Base-by-base conservation (phyloP, 2,329 filamentous ascomycete species). In the Stachybotrys chartarum region DNA sequence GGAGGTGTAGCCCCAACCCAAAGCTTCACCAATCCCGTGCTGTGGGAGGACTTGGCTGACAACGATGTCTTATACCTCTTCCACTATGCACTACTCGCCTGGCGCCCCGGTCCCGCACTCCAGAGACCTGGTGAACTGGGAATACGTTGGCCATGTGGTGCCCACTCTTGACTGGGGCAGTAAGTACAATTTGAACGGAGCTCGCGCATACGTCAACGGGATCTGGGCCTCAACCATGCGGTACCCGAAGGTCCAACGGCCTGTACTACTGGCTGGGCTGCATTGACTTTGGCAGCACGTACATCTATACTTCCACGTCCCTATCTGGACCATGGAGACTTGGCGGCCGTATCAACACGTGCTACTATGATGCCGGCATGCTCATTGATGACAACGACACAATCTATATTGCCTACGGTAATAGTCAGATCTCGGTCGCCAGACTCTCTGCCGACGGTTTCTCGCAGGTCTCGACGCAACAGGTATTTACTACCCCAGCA, bases 391-490 rank as follows among this genome's bases (percentile, higher is more conserved):
- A 81, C 42, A 74, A 83, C 39, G 80, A 81, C 57, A 78, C 74
- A 1, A 79, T 83, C 69, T 85, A 84, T 48, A 75, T 84, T 0
- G 78, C 75, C 0, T 82, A 82, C 59, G 81, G 80, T 30, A 75
- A 69, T 55, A 75, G 68, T 0, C 67, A 75, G 0, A 75, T 84
- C 55, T 68, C 60, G 14, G 72, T 84, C 3, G 77, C 81, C 0
- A 72, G 81, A 60, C 70, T 85, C 1, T 75, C 73, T 16, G 57
- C 64, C 0, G 77, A 83, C 55, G 78, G 76, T 0, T 64, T 78
- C 1, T n/a, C n/a, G n/a, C 39, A 44, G 39, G 39, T 44, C 8
- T 44, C 39, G 39, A 44, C 39, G 39, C 39, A 44, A 16, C 39
- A 16, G 8, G 39, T 44, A 16, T 48, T 48, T 48, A 48, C 12